Evolutionary conservation across 2,329 filamentous ascomycete genomes (phyloP), one percentile per base, ranked within the genome.

Genomic region (Bipolaris sorokiniana): DNA sequence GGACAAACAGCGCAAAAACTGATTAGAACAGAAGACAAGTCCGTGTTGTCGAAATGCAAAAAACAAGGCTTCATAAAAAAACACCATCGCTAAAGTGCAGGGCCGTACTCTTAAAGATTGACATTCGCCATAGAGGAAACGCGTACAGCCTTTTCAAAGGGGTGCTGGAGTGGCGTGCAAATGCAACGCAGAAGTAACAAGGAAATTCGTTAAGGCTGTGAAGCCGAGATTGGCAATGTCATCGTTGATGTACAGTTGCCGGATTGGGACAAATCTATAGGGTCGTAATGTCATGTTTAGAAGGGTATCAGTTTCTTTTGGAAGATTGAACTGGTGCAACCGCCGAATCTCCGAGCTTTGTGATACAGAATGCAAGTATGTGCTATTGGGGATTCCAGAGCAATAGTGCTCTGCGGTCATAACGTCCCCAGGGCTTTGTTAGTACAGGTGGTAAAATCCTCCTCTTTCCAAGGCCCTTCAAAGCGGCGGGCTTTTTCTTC

Each of bases 231-330:
- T 40, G 49, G 34, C 44, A 47, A 40, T 34, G 22, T 47, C 48
- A 48, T 42, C 33, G 56, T 45, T 56, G 54, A 56, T 58, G 40
- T 46, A 48, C 44, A 23, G 15, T 33, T 49, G 54, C 54, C 62
- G 56, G 48, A 33, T 54, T 11, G 46, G 41, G 48, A 61, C 70
- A 65, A 58, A 49, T 75, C 72, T 74, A 75, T 71, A 62, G 61
- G 46, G 67, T 75, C 72, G 69, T 75, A 66, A 75, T 70, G 62
- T 71, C 71, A 66, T 73, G 56, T 73, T 62, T 72, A 70, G 64
- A 59, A 63, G 70, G 72, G 72, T 75, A 74, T 75, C 70, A 64
- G 69, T 58, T 69, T 73, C 67, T 64, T 64, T 66, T 67, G 61
- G 62, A 61, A 54, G 59, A 63, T 66, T 51, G 60, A 65, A 61